Base-by-base conservation (phyloP, 1,139 yeast genomes). In the Blastobotrys malaysiensis region DNA sequence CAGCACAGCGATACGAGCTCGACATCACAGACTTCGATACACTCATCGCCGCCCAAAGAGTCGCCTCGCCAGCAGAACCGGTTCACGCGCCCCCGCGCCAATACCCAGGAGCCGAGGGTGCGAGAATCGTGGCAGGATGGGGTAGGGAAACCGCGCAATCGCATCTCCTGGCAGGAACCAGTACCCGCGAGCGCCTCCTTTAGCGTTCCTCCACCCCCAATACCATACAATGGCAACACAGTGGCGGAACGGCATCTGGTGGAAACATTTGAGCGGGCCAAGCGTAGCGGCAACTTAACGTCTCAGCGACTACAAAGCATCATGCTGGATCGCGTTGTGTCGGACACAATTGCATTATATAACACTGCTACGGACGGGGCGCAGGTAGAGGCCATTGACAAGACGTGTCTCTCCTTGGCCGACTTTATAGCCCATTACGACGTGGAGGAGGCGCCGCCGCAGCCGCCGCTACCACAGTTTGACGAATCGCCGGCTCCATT, bases 311-410 rank as follows among this genome's bases (percentile, higher is more conserved):
- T 55, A 16, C 54, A 54, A 22, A 64, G 59, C 39, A 55, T 61
- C 5, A 55, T 64, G 54, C 58, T 65, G 19, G 69, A 65, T 45
- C 55, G 65, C n/a, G 66, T 64, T 3, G 66, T 59, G 16, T 57
- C 59, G 1, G 67, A 64, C 46, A 58, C 61, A 7, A 61, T 63
- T 54, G 52, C 57, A n/a, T 57, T 62, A 5, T 61, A 63, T 49
- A 58, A 58, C 48, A 53, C 48, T n/a, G 27, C 48, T 16, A 57
- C 52, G 9, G 46, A 49, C 14, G 27, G 45, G 27, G 49, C 49
- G 9, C 57, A 55, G 27, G 24, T 51, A 7, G 58, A 55, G 21
- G 48, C 61, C 16, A 56, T 63, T 9, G 68, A 64, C 54, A 55
- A 60, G 44, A 60, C 61, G 7, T 64, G 67, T 45, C 55, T 65